These are phyloP conservation scores for Aureobasidium lini DNA, from an alignment of 2,329 filamentous ascomycete species.

Conservation along the genomic window DNA sequence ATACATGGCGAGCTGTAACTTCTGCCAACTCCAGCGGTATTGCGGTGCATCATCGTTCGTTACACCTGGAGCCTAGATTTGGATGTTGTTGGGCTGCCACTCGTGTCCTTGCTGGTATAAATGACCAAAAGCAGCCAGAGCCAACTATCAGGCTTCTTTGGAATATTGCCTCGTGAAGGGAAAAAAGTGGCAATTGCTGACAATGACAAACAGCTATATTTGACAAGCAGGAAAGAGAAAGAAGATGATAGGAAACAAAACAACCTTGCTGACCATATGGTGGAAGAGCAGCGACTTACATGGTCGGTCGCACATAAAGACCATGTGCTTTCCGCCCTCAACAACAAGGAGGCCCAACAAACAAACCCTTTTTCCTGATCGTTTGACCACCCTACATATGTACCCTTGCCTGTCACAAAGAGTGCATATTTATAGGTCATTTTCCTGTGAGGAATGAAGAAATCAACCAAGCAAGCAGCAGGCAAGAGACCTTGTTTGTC, in stretches of 20 bases:
- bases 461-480: not conserved
- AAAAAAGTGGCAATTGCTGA: not conserved
- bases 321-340: not conserved
- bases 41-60: not conserved
- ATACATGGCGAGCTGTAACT: not conserved
- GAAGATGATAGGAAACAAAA: not conserved
- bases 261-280: not conserved
- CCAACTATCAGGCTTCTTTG: not conserved
- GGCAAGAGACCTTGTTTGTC: not conserved
- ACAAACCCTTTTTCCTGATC: not conserved
- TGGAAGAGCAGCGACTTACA: slow-evolving; percentile 1
- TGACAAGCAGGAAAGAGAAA: not conserved
- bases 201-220: not conserved
- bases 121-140: not conserved
- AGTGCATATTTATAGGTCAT: not conserved
- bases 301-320: slow-evolving; percentile 9
- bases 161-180: not conserved
- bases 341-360: not conserved
- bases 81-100: too few species aligned
- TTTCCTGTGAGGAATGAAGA: not conserved
- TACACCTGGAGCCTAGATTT: slow-evolving; percentile 7
- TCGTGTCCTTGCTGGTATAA: not conserved
- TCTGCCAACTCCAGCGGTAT: not conserved
- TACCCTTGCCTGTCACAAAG: slow-evolving; percentile 5
- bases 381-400: not conserved